Percentiles rank a stretch among this genome's conserved stretches.
These are phyloP conservation scores for Lizonia empirigonia DNA, from an alignment of 2,329 filamentous ascomycete genomes.

Conservation along the genomic window DNA sequence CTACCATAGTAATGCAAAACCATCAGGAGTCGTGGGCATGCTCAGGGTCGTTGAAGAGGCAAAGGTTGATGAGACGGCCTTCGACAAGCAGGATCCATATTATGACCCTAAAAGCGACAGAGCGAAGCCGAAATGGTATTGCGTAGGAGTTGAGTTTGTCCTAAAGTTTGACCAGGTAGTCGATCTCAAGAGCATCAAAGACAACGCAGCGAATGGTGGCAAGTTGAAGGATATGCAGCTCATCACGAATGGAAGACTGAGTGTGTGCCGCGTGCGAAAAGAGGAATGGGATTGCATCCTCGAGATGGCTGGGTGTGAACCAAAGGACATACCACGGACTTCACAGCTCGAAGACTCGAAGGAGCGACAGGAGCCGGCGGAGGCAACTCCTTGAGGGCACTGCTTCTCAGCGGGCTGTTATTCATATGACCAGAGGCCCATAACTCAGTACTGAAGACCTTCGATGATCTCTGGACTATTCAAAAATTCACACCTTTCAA, in stretches of 20 bases:
- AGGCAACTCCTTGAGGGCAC: background rate
- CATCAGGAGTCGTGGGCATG: constrained; percentile 82
- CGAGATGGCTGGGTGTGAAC: constrained; percentile 50
- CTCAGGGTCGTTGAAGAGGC: constrained; percentile 91
- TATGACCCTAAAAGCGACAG: constrained; percentile 78
- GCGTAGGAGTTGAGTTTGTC: constrained; percentile 87
- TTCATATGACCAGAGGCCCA: background rate
- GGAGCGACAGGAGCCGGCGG: too few relatives aligned
- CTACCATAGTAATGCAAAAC: constrained; percentile 93
- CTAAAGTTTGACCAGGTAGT: constrained; percentile 78
- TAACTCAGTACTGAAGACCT: constrained; percentile 41
- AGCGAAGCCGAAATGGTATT: constrained; percentile 78
- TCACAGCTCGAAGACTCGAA: too few relatives aligned
- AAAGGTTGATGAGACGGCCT: constrained; percentile 76
- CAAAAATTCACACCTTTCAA: constrained; percentile 56
- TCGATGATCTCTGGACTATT: constrained; percentile 54
- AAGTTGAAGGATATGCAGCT: constrained; percentile 79
- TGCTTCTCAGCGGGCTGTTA: background rate
- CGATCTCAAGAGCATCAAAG: constrained; percentile 72
- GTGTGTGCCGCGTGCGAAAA: constrained; percentile 71
- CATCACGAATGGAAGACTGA: constrained; percentile 79
- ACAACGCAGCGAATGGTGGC: constrained; percentile 60
- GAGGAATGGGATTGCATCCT: constrained; percentile 71
- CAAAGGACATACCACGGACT: too few relatives aligned
- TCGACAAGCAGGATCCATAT: constrained; percentile 75